A percentile compares a stretch with the other conserved stretches of the same genome.
These are phyloP conservation scores for Metschnikowia bowlesiae DNA, from an alignment of 805 yeast genomes.

Conservation along the genomic window DNA sequence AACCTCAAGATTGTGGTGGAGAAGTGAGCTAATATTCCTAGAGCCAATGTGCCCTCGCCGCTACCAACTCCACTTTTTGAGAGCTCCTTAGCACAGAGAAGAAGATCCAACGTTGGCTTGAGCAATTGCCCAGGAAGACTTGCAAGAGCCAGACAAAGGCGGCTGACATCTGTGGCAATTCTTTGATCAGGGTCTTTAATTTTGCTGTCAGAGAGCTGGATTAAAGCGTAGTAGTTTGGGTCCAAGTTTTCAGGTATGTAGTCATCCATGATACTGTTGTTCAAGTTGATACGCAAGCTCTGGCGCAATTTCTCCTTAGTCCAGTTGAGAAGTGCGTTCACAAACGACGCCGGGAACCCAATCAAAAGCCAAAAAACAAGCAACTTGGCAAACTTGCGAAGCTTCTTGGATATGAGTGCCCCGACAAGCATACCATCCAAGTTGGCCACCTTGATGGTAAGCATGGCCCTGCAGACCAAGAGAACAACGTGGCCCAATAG, in stretches of 20 bases:
- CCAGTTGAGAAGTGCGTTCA: constrained; percentile 65
- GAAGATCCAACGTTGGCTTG: constrained; percentile 76
- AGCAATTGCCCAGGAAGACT: constrained; percentile 76
- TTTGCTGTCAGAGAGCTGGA: constrained; percentile 49
- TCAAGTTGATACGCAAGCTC: constrained; percentile 58
- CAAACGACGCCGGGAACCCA: constrained; percentile 81
- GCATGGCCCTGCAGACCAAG: constrained; percentile 61
- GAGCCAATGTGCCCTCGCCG: constrained; percentile 72
- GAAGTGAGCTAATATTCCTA: constrained; percentile 76
- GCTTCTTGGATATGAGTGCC: constrained; percentile 66
- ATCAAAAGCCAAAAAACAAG: constrained; percentile 74
- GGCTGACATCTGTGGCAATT: constrained; percentile 72
- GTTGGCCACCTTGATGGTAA: constrained; percentile 78
- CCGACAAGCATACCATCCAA: constrained; percentile 85
- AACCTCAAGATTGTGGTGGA: constrained; percentile 70
- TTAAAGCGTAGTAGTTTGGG: constrained; percentile 69
- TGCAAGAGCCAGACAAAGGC: constrained; percentile 68
- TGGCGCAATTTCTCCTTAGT: constrained; percentile 55
- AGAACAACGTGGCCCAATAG: constrained; percentile 54
- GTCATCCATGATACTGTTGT: constrained; percentile 57
- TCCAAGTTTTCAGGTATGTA: constrained; percentile 68
- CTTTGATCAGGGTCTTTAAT: constrained; percentile 79
- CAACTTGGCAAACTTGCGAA: constrained; percentile 57
- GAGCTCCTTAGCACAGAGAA: constrained; percentile 75
- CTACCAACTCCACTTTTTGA: constrained; percentile 60